Percentiles rank a stretch among this genome's conserved stretches.
Conservation (phyloP, 2,329 filamentous ascomycete genomes). For the Rugonectria rugulosa region DNA sequence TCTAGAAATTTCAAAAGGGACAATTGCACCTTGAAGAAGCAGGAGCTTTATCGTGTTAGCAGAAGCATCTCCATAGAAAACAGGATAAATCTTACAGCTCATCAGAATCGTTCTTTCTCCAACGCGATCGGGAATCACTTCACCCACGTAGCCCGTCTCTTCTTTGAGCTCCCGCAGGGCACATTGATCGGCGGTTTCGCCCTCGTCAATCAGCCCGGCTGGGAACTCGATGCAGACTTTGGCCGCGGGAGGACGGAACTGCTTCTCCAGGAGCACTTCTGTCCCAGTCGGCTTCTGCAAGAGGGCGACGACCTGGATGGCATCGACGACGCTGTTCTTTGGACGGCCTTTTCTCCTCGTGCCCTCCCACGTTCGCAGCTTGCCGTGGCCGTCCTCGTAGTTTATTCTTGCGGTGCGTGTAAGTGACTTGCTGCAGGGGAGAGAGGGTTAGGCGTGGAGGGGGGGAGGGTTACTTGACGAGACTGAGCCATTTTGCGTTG, state of each 20-base stretch:
- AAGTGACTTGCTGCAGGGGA: not conserved
- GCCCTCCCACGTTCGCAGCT: constrained; percentile 72
- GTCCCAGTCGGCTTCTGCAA: constrained; percentile 61
- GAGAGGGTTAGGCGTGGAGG: not conserved
- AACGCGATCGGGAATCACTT: constrained; percentile 40
- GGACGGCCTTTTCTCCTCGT: constrained; percentile 75
- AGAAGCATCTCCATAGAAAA: constrained; percentile 50
- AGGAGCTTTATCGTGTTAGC: constrained; percentile 70
- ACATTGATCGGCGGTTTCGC: constrained; percentile 66
- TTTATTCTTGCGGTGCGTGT: constrained; percentile 54
- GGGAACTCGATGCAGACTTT: constrained; percentile 69
- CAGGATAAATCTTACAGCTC: not conserved
- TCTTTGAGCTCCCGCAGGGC: constrained; percentile 71
- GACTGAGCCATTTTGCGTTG: constrained; percentile 16
- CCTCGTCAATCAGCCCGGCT: constrained; percentile 68
- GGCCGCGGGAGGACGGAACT: constrained; percentile 69
- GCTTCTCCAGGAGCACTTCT: constrained; percentile 71
- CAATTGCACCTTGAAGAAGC: constrained; percentile 52
- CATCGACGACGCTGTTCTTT: constrained; percentile 68
- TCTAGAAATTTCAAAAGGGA: not conserved
- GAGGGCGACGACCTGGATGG: constrained; percentile 76
- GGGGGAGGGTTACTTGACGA: constrained; percentile 11
- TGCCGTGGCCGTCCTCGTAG: constrained; percentile 69
- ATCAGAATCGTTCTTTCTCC: constrained; percentile 8
- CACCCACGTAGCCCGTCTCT: constrained; percentile 71